Evolutionary conservation across 805 yeast genomes (phyloP), one percentile per base, ranked within the genome.

Genomic region (Komagataella pastoris): DNA sequence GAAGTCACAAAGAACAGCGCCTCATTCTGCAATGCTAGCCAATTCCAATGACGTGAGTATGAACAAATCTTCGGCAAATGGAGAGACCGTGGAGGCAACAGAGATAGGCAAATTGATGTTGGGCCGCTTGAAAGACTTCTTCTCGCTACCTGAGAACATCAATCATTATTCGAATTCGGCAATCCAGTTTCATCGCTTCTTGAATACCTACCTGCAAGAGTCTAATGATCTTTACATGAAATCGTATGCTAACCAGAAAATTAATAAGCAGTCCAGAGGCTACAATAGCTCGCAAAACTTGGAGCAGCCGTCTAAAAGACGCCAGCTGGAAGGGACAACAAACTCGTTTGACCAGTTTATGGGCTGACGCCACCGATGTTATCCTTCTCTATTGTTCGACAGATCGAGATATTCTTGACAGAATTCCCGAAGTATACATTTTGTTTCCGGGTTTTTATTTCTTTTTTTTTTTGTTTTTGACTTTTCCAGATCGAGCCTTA

Each of bases 211-310:
- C 40, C 21, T 50, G 48, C 52, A 48, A 45, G 48, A n/a, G 51
- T 36, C 49, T 48, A 52, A 46, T 45, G 52, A 49, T 50, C 48
- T 48, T 47, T 51, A 24, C 53, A 51, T 40, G 50, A 40, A 24
- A 44, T 51, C 43, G 24, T 50, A 47, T 46, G 49, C 19, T 48
- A 49, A 47, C 53, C 47, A 19, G 50, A 52, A 45, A 50, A 47
- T 18, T 53, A 45, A 49, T 52, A 48, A 40, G 55, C 19, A 44
- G 50, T 30, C 40, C 14, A 30, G 40, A 30, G 40, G 40, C 40
- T 30, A 30, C 40, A 30, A 30, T 30, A 10, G 14, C 5, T 30
- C 40, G n/a, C 40, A 30, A 8, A 30, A 30, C 40, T 30, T 14
- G 14, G 40, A 30, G 8, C 40, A 30, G 40, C 40, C 40, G 14